A percentile compares a stretch with the other conserved stretches of the same genome.
phyloP scores from a whole-genome alignment of 495 filamentous ascomycete species.

The Chaetomium fimeti region DNA sequence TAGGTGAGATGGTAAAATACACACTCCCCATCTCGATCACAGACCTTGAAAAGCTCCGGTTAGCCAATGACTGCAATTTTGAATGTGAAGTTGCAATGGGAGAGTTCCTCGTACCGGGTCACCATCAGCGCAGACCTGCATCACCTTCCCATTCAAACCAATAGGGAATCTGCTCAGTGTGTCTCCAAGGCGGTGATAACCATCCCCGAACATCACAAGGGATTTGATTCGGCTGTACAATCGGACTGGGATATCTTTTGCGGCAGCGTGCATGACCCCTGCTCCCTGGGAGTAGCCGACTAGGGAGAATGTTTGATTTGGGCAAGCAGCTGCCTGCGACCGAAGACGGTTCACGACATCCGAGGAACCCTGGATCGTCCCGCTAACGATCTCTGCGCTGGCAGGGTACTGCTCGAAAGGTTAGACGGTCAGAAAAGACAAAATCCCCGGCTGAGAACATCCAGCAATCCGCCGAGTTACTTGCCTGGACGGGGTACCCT shows the following conservation, averaged over 20 bases:
- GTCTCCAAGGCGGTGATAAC: constrained; percentile 11
- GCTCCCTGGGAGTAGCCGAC: constrained; percentile 18
- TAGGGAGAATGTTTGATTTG: constrained; percentile 8
- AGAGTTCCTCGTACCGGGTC: constrained; percentile 7
- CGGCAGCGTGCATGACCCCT: constrained; percentile 15
- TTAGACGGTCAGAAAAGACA: not conserved
- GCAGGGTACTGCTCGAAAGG: constrained; percentile 5
- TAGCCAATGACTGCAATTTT: not conserved
- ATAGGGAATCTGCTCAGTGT: constrained; percentile 1
- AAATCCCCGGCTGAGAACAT: not conserved
- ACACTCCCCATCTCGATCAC: constrained; percentile 1
- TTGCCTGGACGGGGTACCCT: constrained; percentile 13
- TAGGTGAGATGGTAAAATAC: constrained; percentile 7
- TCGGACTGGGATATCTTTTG: not conserved
- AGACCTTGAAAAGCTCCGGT: not conserved
- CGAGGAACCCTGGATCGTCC: not conserved
- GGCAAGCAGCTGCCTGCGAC: constrained; percentile 2
- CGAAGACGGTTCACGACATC: constrained; percentile 13
- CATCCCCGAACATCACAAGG: constrained; percentile 14
- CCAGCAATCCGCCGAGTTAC: not conserved
- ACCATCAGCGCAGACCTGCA: constrained; percentile 12
- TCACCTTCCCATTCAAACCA: constrained; percentile 12
- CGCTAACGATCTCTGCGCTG: constrained; percentile 2
- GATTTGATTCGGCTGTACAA: constrained; percentile 16
- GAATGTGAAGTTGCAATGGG: not conserved